Base-by-base conservation (phyloP, 2,329 filamentous ascomycete genomes). In the Chrysoporthe deuterocubensis region DNA sequence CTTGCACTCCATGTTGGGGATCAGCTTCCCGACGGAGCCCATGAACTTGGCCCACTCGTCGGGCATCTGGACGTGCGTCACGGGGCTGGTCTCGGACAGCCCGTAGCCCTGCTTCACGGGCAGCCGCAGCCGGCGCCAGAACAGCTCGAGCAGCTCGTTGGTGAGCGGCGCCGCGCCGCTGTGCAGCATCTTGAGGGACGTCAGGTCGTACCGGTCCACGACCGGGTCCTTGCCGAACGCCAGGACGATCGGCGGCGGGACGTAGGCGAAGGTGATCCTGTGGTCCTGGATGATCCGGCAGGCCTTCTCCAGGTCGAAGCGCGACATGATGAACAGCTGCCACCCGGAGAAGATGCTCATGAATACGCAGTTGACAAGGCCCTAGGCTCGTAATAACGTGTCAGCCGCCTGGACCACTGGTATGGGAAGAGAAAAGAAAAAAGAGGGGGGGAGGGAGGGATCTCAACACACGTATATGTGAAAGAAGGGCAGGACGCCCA, bases 101-200 rank as follows among this genome's bases (percentile, higher is more conserved):
- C 95, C 95, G 75, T 97, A 98, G 21, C 92, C 94, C 80, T 98
- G 95, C 83, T 97, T 97, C 69, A 97, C 89, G 2, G 90, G 90
- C 26, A 96, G 84, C 63, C 89, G 89, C 68, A 96, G 87, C 8
- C 94, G 88, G 26, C 86, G 79, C 82, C 92, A 92, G 3, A 96
- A 87, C 9, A 88, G 86, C 66, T 93, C 88, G 1, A 95, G 91
- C 2, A 98, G 85, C 71, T 97, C 93, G 43, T 84, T 82, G 0
- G 93, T 95, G 52, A 97, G 82, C 0, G 95, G 95, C 0, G 95
- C 94, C 0, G 94, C 95, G 34, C 92, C 95, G 0, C 89, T 94
- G 79, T 94, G 96, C 83, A 97, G 83, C 87, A 94, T 94, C 58
- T 92, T 90, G 34, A 98, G 75, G 4, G 86, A 89, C 18, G 87